These are phyloP conservation scores for Agaricus blazei DNA, from an alignment of 768 basidiomycete species.

Conservation along the genomic window DNA sequence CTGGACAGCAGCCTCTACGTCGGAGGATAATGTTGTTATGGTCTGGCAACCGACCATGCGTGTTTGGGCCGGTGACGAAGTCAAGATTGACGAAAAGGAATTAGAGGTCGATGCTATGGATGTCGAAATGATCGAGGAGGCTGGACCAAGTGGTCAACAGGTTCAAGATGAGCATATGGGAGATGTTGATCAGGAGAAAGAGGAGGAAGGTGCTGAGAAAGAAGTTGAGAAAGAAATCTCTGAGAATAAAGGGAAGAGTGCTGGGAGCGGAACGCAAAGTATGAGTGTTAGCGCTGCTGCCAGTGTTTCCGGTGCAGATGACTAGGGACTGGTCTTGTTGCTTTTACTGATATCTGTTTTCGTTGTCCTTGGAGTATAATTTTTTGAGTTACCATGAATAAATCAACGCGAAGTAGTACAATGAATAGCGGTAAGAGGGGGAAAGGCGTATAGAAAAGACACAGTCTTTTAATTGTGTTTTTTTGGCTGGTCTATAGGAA, in stretches of 20 bases:
- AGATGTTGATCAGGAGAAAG: neutral
- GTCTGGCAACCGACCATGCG: constrained; percentile 97
- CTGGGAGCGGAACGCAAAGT: constrained; percentile 49
- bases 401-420: neutral
- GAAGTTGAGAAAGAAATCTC: constrained; percentile 10
- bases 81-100: constrained; percentile 80
- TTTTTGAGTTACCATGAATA: neutral
- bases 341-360: neutral
- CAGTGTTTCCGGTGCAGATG: constrained; percentile 43
- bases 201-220: neutral
- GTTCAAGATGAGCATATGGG: constrained; percentile 16
- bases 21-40: constrained; percentile 96
- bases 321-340: constrained; percentile 22
- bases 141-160: constrained; percentile 15
- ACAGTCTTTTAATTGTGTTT: neutral
- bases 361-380: neutral
- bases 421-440: neutral
- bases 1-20: constrained; percentile 85
- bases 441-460: neutral
- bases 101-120: constrained; percentile 80
- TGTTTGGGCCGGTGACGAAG: constrained; percentile 87
- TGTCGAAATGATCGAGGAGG: constrained; percentile 38
- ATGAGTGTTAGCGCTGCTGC: constrained; percentile 53
- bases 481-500: constrained; percentile 47
- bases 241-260: constrained; percentile 27